Conservation (phyloP, 2,329 filamentous ascomycete species). For the Calcarisporium arbuscula region DNA sequence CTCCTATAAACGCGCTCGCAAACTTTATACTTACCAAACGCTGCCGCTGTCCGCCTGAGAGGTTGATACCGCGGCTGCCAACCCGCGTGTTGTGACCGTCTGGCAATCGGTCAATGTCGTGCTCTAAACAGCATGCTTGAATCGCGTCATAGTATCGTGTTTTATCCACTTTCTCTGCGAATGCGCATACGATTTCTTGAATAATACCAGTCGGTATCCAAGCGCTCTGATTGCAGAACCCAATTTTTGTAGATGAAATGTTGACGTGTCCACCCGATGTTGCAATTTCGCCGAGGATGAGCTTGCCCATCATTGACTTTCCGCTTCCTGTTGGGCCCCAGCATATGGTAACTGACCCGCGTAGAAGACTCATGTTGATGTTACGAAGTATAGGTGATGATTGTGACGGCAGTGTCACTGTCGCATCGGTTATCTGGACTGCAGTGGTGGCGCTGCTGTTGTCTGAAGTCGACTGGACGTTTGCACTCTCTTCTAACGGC, state of each 20-base stretch:
- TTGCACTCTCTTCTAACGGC: no score
- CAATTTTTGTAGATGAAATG: constrained; percentile 6
- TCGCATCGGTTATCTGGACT: constrained; percentile 3
- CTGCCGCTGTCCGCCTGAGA: constrained; percentile 17
- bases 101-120: constrained; percentile 17
- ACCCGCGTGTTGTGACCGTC: constrained; percentile 12
- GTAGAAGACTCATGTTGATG: constrained; percentile 16
- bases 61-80: constrained; percentile 14
- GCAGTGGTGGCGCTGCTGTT: not conserved
- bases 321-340: constrained; percentile 20
- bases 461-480: no score
- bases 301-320: constrained; percentile 17
- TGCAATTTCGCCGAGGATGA: constrained; percentile 13
- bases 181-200: constrained; percentile 13
- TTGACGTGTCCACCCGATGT: constrained; percentile 5
- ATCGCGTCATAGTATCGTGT: constrained; percentile 13
- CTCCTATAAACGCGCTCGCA: not conserved
- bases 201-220: constrained; percentile 15
- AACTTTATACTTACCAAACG: constrained; percentile 15
- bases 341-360: constrained; percentile 17
- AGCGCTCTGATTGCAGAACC: constrained; percentile 14
- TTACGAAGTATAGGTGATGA: not conserved
- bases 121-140: constrained; percentile 12
- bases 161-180: constrained; percentile 5
- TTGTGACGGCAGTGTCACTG: not conserved